A percentile compares a stretch with the other conserved stretches of the same genome.
Conservation (phyloP, 2,329 filamentous ascomycete species). For the Epichloe sylvatica region DNA sequence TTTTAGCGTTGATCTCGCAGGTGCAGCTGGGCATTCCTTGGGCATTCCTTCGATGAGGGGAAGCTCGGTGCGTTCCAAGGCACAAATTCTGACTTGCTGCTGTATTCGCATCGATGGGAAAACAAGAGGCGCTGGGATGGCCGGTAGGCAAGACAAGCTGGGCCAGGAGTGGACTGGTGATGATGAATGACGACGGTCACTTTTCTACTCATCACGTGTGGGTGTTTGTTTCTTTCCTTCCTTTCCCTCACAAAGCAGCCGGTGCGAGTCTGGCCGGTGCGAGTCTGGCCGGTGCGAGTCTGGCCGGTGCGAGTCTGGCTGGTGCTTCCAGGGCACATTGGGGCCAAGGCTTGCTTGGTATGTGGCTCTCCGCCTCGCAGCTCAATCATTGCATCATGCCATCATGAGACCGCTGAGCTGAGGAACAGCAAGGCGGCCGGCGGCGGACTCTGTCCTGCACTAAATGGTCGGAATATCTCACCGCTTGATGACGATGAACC, state of each 20-base stretch:
- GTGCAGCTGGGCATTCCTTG: conserved; percentile 6
- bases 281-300: not conserved
- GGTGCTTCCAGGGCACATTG: not conserved
- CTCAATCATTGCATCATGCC: conserved; percentile 2
- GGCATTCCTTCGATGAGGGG: conserved; percentile 7
- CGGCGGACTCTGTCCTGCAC: no score
- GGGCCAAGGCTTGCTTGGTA: not conserved
- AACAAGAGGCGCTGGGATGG: not conserved
- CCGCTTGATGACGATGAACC: not conserved
- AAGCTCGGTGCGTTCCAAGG: not conserved
- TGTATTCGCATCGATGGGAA: not conserved
- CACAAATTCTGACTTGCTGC: not conserved
- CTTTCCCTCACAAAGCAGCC: not conserved
- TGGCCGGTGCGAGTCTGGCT: not conserved
- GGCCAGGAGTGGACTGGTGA: not conserved
- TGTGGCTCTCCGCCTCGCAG: not conserved
- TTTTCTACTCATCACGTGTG: not conserved
- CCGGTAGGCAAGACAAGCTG: no score
- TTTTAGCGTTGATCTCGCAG: conserved; percentile 1
- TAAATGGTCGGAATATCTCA: not conserved
- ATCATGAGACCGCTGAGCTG: not conserved
- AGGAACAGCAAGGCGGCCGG: not conserved
- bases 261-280: not conserved
- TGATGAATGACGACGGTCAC: not conserved
- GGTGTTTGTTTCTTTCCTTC: not conserved